Evolutionary conservation across 257 asterid species (phyloP).

Genomic region (Echium plantagineum): DNA sequence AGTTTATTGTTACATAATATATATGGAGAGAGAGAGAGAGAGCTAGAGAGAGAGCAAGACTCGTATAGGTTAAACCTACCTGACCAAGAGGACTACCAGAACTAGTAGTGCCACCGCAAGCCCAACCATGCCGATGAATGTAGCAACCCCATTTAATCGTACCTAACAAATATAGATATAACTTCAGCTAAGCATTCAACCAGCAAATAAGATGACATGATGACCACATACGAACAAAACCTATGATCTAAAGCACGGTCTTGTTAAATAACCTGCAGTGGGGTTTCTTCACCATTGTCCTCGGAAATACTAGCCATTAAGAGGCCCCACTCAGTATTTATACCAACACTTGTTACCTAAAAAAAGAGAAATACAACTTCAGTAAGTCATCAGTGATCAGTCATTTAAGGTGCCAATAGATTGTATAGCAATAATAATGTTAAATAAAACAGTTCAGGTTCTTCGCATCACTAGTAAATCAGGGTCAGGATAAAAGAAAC

Average conservation of each 20-base stretch:
- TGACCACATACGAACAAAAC: not conserved
- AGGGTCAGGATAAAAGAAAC: not conserved
- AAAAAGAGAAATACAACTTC: constrained; percentile 1
- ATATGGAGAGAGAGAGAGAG: constrained; percentile 10
- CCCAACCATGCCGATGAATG: constrained; percentile 86
- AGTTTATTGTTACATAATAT: constrained; percentile 2
- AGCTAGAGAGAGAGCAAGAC: not conserved
- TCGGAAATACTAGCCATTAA: constrained; percentile 98
- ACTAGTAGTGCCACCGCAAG: constrained; percentile 68
- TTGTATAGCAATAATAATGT: not conserved
- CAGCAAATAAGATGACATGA: not conserved
- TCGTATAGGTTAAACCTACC: constrained; percentile 24
- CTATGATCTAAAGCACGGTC: not conserved
- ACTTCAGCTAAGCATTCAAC: not conserved
- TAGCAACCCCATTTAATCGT: constrained; percentile 88
- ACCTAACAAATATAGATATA: constrained; percentile 32
- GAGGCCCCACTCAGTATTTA: constrained; percentile 95
- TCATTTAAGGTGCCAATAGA: not conserved
- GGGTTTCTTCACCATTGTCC: constrained; percentile 98
- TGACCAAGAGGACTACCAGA: constrained; percentile 57
- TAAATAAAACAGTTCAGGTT: not conserved
- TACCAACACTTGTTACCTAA: constrained; percentile 88
- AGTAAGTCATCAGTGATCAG: not conserved
- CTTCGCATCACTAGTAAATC: not conserved
- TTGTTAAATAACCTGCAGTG: constrained; percentile 56